These are phyloP conservation scores for Geopyxis carbonaria DNA, from an alignment of 495 filamentous ascomycete species.

Conservation along the genomic window DNA sequence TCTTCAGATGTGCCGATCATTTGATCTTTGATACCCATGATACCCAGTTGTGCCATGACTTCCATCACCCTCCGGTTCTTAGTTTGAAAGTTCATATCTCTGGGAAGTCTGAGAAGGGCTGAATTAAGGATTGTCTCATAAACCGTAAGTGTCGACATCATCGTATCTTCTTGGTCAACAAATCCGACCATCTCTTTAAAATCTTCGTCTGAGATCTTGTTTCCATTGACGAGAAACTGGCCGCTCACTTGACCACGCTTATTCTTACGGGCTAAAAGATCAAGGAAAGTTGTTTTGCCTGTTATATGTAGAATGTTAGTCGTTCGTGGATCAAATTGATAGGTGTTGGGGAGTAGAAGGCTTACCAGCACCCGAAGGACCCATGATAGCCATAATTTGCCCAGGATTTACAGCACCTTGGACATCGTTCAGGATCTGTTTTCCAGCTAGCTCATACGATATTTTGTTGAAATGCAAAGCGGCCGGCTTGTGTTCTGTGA, in stretches of 20 bases:
- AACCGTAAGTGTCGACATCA: slow-evolving; percentile 91
- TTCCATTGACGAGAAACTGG: slow-evolving; percentile 85
- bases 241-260: slow-evolving; percentile 68
- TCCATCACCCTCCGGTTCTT: slow-evolving; percentile 84
- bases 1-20: slow-evolving; percentile 88
- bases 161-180: slow-evolving; percentile 95
- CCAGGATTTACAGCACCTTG: slow-evolving; percentile 74
- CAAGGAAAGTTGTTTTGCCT: slow-evolving; percentile 96
- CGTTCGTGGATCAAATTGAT: no score
- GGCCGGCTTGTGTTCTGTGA: slow-evolving; percentile 80
- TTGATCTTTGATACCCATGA: slow-evolving; percentile 79
- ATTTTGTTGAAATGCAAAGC: slow-evolving; percentile 80
- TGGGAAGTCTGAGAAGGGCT: slow-evolving; percentile 72
- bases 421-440: slow-evolving; percentile 64
- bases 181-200: slow-evolving; percentile 88
- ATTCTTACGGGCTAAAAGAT: slow-evolving; percentile 94
- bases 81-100: slow-evolving; percentile 67
- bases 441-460: slow-evolving; percentile 70
- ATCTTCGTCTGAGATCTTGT: slow-evolving; percentile 68
- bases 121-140: slow-evolving; percentile 96
- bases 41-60: slow-evolving; percentile 88
- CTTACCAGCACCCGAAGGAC: slow-evolving; percentile 86
- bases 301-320: no score
- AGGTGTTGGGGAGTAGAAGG: no score
- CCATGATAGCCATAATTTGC: slow-evolving; percentile 94